These are phyloP conservation scores for Ligustrum vulgare DNA, from an alignment of 257 asterid genomes.

Conservation along the genomic window DNA sequence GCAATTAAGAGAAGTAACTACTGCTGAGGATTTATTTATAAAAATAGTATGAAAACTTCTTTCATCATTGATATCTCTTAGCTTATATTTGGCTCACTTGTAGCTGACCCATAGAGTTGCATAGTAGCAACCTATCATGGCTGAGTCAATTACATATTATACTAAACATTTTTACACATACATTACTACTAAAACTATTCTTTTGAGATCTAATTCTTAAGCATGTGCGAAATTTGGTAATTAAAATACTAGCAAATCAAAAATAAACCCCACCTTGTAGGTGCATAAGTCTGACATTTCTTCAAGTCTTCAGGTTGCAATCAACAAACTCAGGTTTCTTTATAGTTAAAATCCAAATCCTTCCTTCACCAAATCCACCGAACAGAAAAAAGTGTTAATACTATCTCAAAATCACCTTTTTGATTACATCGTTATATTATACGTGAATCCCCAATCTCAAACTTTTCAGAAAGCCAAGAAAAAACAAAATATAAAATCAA, in stretches of 20 bases:
- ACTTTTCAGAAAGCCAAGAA: not conserved
- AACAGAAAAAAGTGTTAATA: slow-evolving; percentile 23
- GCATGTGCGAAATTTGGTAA: not conserved
- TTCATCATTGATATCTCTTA: no score
- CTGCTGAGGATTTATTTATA: no score
- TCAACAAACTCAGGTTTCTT: slow-evolving; percentile 25
- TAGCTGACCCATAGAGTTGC: no score
- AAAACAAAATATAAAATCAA: not conserved
- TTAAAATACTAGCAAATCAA: not conserved
- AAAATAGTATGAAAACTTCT: no score
- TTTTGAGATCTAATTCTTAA: no score
- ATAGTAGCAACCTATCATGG: no score
- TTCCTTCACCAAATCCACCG: slow-evolving; percentile 23
- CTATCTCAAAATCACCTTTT: not conserved
- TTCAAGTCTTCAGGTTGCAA: slow-evolving; percentile 17
- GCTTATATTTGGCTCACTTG: no score
- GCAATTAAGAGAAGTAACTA: no score
- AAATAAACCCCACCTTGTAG: slow-evolving; percentile 33
- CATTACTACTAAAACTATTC: no score
- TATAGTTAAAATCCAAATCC: slow-evolving; percentile 29
- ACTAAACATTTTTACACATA: no score
- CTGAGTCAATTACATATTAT: no score
- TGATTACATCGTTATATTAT: not conserved
- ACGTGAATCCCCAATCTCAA: not conserved
- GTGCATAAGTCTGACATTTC: slow-evolving; percentile 43